Base-by-base conservation (phyloP, 202 grass and related monocot genomes). In the Zizania palustris region DNA sequence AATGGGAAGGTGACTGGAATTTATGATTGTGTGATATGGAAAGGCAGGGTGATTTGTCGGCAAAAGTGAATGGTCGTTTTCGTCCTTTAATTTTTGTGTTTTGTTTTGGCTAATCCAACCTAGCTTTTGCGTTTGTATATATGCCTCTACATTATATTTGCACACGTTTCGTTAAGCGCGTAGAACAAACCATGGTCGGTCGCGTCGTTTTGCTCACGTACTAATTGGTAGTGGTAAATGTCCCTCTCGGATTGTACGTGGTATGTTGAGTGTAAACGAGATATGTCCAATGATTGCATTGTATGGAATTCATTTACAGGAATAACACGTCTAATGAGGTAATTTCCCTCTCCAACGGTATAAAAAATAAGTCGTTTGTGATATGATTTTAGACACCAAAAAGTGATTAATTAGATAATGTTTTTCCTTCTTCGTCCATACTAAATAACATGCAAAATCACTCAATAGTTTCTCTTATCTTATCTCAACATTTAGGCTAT, bases 1-100 rank as follows among this genome's bases (percentile, higher is more conserved):
- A 73, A 72, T 83, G 85, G 59, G 67, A 54, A 54, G 51, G 60
- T 87, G 79, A 83, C 79, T 83, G 53, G 79, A 67, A 76, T 83
- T 54, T 68, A 60, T 55, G 79, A 73, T 67, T 45, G 74, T 60
- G 16, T 72, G 67, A 67, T 60, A 53, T 72, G 84, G 84, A 72
- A 77, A 86, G 65, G 58, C 14, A 2, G 56, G 18, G 59, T 56
- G 58, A 65, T 77, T 4, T 77, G 72, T 45, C 72, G 78, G 50
- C 72, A 60, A 72, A 72, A 72, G 78, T 55, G 11, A 18, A 9
- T 58, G 18, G 21, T 4, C 14, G 43, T 3, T 57, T 63, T 49
- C 51, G 40, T 65, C 8, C 37, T 13, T 48, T 35, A 34, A 3
- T 15, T 60, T 38, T 15, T 14, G 1, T 49, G 28, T 28, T 28